A percentile compares a stretch with the other conserved stretches of the same genome.
Evolutionary conservation across 768 basidiomycete species (phyloP).

Genomic region (Plicaturopsis crispa): DNA sequence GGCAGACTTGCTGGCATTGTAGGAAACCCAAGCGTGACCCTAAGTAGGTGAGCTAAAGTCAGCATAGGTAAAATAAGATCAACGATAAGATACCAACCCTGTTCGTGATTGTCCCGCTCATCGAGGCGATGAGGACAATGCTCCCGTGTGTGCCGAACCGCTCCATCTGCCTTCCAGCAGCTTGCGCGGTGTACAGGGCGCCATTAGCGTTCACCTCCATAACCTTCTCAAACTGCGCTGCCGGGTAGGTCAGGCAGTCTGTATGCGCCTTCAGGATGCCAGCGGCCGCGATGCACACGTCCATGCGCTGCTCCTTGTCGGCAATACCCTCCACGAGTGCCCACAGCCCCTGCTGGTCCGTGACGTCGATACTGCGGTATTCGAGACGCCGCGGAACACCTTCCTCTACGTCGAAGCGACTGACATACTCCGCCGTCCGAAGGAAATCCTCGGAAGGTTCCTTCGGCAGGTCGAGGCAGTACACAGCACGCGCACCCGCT

Average conservation of each 20-base stretch:
- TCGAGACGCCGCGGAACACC: conserved; percentile 38
- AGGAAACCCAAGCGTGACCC: conserved; percentile 73
- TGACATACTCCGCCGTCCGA: conserved; percentile 44
- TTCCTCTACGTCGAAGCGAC: conserved; percentile 30
- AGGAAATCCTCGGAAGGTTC: conserved; percentile 52
- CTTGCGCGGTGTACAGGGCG: conserved; percentile 54
- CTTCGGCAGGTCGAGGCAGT: conserved; percentile 58
- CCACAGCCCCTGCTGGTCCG: conserved; percentile 56
- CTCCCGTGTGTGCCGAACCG: conserved; percentile 39
- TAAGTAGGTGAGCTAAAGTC: conserved; percentile 14
- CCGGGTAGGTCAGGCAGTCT: conserved; percentile 62
- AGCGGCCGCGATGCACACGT: conserved; percentile 73
- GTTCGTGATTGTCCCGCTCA: conserved; percentile 67
- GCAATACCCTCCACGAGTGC: conserved; percentile 49
- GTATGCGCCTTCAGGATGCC: conserved; percentile 56
- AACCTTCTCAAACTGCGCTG: conserved; percentile 48
- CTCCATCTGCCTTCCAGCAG: conserved; percentile 51
- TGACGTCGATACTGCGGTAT: conserved; percentile 61
- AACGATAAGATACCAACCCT: conserved; percentile 30
- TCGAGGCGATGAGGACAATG: conserved; percentile 53
- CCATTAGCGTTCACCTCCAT: conserved; percentile 60
- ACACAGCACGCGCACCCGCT: conserved; percentile 61
- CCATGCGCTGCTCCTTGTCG: conserved; percentile 61
- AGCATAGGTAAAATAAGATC: neutral
- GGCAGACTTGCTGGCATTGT: conserved; percentile 72